phyloP scores from a whole-genome alignment of 805 yeast genomes.

The Saccharomyces paradoxus region DNA sequence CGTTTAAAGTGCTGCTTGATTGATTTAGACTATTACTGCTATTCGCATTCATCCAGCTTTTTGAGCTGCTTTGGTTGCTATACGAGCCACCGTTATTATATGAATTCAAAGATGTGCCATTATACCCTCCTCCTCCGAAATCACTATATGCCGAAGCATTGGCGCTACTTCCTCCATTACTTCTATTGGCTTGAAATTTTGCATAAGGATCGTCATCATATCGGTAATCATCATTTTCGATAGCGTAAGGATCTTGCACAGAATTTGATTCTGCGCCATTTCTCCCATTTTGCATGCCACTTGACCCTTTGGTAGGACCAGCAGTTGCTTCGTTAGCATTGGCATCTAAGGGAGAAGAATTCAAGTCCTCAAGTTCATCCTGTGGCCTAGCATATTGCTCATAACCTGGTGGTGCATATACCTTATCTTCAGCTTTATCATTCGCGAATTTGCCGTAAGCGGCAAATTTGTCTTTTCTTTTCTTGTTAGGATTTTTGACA shows the following conservation, averaged over 20 bases:
- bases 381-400: constrained; percentile 23
- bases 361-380: constrained; percentile 18
- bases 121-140: background rate
- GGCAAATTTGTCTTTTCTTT: constrained; percentile 36
- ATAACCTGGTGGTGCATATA: constrained; percentile 36
- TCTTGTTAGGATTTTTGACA: constrained; percentile 29
- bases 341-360: constrained; percentile 9
- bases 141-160: background rate
- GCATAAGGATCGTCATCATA: constrained; percentile 4
- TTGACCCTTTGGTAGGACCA: background rate
- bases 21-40: background rate
- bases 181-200: background rate
- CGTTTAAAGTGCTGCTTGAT: background rate
- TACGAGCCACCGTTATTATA: background rate
- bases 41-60: background rate
- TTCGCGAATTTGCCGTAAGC: constrained; percentile 43
- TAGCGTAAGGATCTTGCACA: background rate
- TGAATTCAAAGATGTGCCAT: background rate
- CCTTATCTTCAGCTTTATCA: constrained; percentile 31
- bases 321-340: background rate
- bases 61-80: background rate
- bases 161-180: background rate
- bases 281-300: background rate
- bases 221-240: background rate
- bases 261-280: background rate